phyloP scores from a whole-genome alignment of 2,329 filamentous ascomycete species.

The Trichoderma asperellum region DNA sequence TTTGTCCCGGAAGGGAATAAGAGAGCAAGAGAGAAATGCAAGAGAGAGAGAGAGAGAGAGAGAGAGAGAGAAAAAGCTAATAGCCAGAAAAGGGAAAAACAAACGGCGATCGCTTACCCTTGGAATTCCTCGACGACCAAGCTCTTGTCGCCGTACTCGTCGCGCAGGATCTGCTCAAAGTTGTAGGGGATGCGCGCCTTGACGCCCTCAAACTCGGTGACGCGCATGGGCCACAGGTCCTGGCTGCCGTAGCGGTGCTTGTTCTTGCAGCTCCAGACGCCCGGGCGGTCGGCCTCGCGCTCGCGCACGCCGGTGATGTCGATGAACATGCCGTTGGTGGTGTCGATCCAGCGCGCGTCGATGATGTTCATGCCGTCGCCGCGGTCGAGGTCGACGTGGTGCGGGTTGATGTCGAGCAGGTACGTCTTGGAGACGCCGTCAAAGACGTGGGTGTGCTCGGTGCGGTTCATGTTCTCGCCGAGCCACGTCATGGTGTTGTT shows the following conservation, averaged over 20 bases:
- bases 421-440: constrained; percentile 55
- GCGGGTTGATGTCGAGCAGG: constrained; percentile 77
- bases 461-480: constrained; percentile 69
- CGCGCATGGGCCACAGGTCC: constrained; percentile 78
- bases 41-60: too few species aligned
- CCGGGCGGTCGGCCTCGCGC: constrained; percentile 62
- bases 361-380: constrained; percentile 78
- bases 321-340: constrained; percentile 74
- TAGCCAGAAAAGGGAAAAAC: constrained; percentile 14
- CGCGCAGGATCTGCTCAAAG: constrained; percentile 66
- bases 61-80: constrained; percentile 2
- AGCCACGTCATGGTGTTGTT: constrained; percentile 68
- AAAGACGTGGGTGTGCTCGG: constrained; percentile 58
- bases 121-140: constrained; percentile 63
- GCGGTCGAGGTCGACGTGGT: constrained; percentile 62
- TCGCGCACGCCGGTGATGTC: constrained; percentile 80
- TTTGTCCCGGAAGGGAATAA: background rate
- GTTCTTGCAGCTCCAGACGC: constrained; percentile 80
- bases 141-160: constrained; percentile 68
- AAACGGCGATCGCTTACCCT: constrained; percentile 53
- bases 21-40: too few species aligned
- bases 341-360: constrained; percentile 82
- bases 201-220: constrained; percentile 75
- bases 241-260: constrained; percentile 69
- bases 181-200: constrained; percentile 69